These are phyloP conservation scores for Diaporthe sp. DNA, from an alignment of 2,329 filamentous ascomycete genomes.

Conservation along the genomic window DNA sequence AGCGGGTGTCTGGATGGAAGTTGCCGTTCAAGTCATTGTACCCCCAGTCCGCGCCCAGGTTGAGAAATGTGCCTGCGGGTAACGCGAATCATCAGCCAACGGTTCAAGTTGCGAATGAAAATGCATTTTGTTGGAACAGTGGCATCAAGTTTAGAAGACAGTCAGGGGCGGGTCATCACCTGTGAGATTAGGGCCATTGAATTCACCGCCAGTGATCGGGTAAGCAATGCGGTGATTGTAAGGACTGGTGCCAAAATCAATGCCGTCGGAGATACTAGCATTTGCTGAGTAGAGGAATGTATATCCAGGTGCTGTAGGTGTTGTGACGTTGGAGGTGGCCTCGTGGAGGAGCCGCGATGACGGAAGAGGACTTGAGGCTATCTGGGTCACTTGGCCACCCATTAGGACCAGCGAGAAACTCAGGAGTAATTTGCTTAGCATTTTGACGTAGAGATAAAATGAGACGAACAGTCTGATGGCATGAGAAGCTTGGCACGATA, in stretches of 20 bases:
- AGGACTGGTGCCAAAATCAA: neutral
- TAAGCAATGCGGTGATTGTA: slow-evolving; percentile 7
- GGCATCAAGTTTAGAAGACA: neutral
- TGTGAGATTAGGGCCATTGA: neutral
- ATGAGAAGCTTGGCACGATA: neutral
- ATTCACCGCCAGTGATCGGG: neutral
- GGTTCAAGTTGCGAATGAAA: no score
- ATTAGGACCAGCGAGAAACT: neutral
- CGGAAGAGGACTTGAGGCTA: neutral
- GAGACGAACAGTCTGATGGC: neutral
- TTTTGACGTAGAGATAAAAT: neutral
- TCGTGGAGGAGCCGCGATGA: neutral
- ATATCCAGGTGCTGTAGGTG: neutral
- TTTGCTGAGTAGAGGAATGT: slow-evolving; percentile 2
- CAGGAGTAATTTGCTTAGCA: neutral
- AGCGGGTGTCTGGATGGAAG: slow-evolving; percentile 2
- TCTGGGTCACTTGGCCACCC: neutral
- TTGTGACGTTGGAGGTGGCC: neutral
- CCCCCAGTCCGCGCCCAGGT: neutral
- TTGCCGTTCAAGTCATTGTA: slow-evolving; percentile 8
- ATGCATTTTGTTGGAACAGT: neutral
- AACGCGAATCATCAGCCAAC: neutral
- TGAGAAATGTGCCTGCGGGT: neutral
- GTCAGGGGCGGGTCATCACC: neutral
- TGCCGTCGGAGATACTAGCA: neutral